Evolutionary conservation across 331 rosid species (phyloP).

Genomic region (Malus hybrid): DNA sequence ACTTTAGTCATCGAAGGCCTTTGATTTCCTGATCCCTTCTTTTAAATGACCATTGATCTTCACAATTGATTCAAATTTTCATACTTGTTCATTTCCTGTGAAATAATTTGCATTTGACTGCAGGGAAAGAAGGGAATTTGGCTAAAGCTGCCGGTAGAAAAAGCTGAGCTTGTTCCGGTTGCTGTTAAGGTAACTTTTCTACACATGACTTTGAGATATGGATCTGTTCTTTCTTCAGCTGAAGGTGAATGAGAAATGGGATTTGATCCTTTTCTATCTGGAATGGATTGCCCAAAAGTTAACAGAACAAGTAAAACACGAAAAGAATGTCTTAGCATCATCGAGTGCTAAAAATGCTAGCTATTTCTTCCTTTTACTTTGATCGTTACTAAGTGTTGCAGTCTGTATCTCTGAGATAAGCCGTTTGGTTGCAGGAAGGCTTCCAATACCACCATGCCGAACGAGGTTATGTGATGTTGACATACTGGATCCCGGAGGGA

Average conservation of each 20-base stretch:
- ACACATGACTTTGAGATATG: background rate
- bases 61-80: too few species aligned
- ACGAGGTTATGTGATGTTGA: constrained; percentile 82
- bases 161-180: constrained; percentile 68
- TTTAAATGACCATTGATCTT: background rate
- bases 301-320: background rate
- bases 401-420: constrained; percentile 12
- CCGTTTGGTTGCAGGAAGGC: constrained; percentile 66
- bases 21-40: background rate
- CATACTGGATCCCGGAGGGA: constrained; percentile 93
- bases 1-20: background rate
- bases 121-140: constrained; percentile 97
- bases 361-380: background rate
- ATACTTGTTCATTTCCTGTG: background rate
- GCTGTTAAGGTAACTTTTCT: constrained; percentile 59
- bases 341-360: background rate
- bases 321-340: background rate
- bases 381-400: background rate
- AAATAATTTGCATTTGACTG: constrained; percentile 9
- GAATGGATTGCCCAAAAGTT: background rate
- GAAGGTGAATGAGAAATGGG: background rate
- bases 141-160: constrained; percentile 75
- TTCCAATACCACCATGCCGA: constrained; percentile 91
- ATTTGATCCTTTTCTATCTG: background rate
- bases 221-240: background rate